phyloP scores from a whole-genome alignment of 2,329 filamentous ascomycete species.

The Rhynchosporium secalis region DNA sequence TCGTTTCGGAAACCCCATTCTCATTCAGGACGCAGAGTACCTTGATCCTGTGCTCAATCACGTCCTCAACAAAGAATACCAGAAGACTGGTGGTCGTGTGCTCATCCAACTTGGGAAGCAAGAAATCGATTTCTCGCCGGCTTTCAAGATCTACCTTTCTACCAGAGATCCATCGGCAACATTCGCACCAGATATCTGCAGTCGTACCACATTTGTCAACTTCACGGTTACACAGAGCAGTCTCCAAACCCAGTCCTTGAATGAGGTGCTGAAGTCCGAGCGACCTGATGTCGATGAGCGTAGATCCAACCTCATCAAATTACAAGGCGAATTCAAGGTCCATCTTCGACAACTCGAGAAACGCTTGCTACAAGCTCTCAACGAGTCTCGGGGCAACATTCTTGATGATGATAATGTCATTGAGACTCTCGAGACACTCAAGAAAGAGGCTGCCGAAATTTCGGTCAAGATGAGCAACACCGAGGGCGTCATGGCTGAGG shows the following conservation, averaged over 20 bases:
- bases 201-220: constrained; percentile 97
- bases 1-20: constrained; percentile 95
- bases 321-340: constrained; percentile 99
- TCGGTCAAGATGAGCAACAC: constrained; percentile 95
- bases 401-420: constrained; percentile 98
- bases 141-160: constrained; percentile 92
- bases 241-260: constrained; percentile 94
- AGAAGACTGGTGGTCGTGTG: constrained; percentile 95
- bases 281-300: constrained; percentile 95
- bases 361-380: constrained; percentile 87
- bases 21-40: constrained; percentile 98
- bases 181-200: constrained; percentile 96
- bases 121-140: constrained; percentile 97
- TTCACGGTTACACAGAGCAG: constrained; percentile 99
- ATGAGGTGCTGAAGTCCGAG: constrained; percentile 96
- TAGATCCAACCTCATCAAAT: constrained; percentile 94
- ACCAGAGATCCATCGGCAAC: constrained; percentile 94
- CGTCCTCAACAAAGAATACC: constrained; percentile 98
- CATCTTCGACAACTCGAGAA: constrained; percentile 95
- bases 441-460: constrained; percentile 96
- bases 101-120: constrained; percentile 98
- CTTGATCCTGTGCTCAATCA: constrained; percentile 97
- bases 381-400: constrained; percentile 96
- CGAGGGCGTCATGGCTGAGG: constrained; percentile 96
- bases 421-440: constrained; percentile 93